These are phyloP conservation scores for Clonostachys byssicola DNA, from an alignment of 2,329 filamentous ascomycete genomes.

Conservation along the genomic window DNA sequence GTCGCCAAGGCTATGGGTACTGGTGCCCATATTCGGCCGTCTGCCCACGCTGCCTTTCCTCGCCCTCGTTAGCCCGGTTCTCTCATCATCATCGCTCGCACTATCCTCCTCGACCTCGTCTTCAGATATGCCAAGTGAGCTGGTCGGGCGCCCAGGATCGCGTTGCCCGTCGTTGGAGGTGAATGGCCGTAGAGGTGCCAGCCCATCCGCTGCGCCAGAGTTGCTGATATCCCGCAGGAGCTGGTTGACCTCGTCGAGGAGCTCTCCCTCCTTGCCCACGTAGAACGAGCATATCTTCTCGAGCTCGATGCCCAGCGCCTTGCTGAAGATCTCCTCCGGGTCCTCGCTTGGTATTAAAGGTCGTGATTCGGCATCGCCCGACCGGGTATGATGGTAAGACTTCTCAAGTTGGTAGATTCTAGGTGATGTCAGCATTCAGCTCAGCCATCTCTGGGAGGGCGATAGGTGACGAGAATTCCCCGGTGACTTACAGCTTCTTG, in stretches of 20 bases:
- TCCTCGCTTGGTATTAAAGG: slow-evolving; percentile 73
- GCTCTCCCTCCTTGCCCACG: slow-evolving; percentile 80
- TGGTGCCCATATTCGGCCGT: slow-evolving; percentile 28
- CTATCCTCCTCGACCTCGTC: slow-evolving; percentile 60
- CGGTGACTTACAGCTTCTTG: slow-evolving; percentile 79
- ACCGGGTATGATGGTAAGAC: slow-evolving; percentile 59
- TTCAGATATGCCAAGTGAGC: slow-evolving; percentile 36
- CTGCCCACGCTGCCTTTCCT: slow-evolving; percentile 29
- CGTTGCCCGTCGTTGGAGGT: slow-evolving; percentile 16
- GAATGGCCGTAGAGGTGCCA: slow-evolving; percentile 21
- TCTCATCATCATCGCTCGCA: slow-evolving; percentile 61
- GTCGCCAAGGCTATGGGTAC: slow-evolving; percentile 42
- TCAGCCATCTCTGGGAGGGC: not conserved
- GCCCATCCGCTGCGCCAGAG: slow-evolving; percentile 43
- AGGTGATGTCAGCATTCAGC: slow-evolving; percentile 1
- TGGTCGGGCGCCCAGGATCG: slow-evolving; percentile 17
- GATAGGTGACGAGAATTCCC: not conserved
- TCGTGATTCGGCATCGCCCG: slow-evolving; percentile 74
- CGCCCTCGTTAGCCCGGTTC: slow-evolving; percentile 44
- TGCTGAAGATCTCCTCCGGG: slow-evolving; percentile 76
- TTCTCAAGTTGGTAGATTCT: slow-evolving; percentile 97
- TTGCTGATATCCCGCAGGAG: slow-evolving; percentile 73
- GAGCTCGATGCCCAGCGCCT: slow-evolving; percentile 80
- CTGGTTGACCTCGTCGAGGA: slow-evolving; percentile 74
- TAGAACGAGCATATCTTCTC: slow-evolving; percentile 96